phyloP scores from a whole-genome alignment of 2,329 filamentous ascomycete species.

The Talaromyces rugulosus region DNA sequence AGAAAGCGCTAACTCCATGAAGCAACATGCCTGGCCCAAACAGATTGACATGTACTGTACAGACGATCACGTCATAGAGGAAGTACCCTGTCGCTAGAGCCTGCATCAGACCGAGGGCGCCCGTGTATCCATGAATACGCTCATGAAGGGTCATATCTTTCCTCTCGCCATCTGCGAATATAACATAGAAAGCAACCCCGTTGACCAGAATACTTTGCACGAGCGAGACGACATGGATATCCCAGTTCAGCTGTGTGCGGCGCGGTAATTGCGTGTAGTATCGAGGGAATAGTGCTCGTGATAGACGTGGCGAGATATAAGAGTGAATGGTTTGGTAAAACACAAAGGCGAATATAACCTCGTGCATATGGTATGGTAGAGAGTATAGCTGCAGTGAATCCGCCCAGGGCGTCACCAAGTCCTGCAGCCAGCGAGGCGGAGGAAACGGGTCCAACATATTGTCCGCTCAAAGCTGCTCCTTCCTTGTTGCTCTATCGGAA shows the following conservation, averaged over 20 bases:
- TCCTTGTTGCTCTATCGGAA: not conserved
- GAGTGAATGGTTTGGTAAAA: constrained; percentile 55
- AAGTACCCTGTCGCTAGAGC: constrained; percentile 62
- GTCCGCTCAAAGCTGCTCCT: constrained; percentile 16
- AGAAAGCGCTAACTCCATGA: constrained; percentile 58
- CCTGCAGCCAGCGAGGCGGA: constrained; percentile 49
- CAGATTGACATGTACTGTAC: constrained; percentile 50
- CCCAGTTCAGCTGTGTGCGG: constrained; percentile 61
- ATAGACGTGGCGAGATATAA: constrained; percentile 53
- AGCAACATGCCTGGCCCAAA: constrained; percentile 60
- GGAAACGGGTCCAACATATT: constrained; percentile 44
- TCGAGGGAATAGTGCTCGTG: constrained; percentile 49
- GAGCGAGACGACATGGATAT: constrained; percentile 62
- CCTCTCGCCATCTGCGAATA: constrained; percentile 54
- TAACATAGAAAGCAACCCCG: constrained; percentile 54
- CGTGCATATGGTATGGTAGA: constrained; percentile 58
- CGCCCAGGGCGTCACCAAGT: constrained; percentile 47
- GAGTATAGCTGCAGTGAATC: constrained; percentile 50
- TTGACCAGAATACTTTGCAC: constrained; percentile 57
- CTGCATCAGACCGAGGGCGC: constrained; percentile 55
- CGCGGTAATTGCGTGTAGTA: constrained; percentile 51
- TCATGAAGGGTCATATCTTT: constrained; percentile 49
- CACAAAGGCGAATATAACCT: constrained; percentile 52
- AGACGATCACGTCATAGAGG: constrained; percentile 59
- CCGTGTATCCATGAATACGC: constrained; percentile 59